Evolutionary conservation across 495 filamentous ascomycete species (phyloP).

Genomic region (Aspergillus saccharolyticus): DNA sequence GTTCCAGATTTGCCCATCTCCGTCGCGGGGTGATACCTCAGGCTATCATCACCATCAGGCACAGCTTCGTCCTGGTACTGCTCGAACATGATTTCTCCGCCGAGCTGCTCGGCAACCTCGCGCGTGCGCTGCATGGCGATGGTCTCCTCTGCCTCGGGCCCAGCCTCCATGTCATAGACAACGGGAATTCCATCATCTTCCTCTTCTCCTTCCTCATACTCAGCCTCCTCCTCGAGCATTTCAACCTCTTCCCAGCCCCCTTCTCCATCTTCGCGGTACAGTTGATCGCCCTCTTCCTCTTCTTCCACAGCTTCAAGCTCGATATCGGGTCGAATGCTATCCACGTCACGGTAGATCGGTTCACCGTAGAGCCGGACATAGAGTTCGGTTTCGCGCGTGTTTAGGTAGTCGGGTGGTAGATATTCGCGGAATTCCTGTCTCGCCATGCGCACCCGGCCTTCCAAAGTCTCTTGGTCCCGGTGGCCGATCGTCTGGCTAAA

Average conservation of each 20-base stretch:
- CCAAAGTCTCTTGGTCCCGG: constrained; percentile 42
- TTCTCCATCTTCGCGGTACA: constrained; percentile 54
- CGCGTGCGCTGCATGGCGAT: constrained; percentile 35
- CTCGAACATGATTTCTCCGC: constrained; percentile 43
- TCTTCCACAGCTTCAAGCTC: constrained; percentile 17
- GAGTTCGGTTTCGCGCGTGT: constrained; percentile 61
- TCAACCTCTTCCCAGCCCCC: constrained; percentile 60
- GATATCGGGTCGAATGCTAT: constrained; percentile 30
- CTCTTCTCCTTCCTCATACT: neutral
- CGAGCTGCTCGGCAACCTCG: constrained; percentile 43
- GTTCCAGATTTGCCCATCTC: constrained; percentile 59
- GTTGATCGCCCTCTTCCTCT: constrained; percentile 30
- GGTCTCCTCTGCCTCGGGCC: constrained; percentile 25
- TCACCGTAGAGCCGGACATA: constrained; percentile 80
- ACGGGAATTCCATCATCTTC: constrained; percentile 28
- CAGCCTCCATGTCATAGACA: constrained; percentile 41
- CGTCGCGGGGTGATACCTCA: constrained; percentile 60
- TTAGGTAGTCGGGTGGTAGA: constrained; percentile 68
- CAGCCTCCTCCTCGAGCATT: constrained; percentile 26
- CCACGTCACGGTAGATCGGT: constrained; percentile 38
- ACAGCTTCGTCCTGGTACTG: constrained; percentile 48
- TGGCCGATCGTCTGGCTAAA: constrained; percentile 23
- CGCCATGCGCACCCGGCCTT: constrained; percentile 62
- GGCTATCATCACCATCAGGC: constrained; percentile 36
- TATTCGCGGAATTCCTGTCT: constrained; percentile 71